Evolutionary conservation across 2,329 filamentous ascomycete species (phyloP), one percentile per base, ranked within the genome.

Genomic region (Hymenoscyphus fructigenus): DNA sequence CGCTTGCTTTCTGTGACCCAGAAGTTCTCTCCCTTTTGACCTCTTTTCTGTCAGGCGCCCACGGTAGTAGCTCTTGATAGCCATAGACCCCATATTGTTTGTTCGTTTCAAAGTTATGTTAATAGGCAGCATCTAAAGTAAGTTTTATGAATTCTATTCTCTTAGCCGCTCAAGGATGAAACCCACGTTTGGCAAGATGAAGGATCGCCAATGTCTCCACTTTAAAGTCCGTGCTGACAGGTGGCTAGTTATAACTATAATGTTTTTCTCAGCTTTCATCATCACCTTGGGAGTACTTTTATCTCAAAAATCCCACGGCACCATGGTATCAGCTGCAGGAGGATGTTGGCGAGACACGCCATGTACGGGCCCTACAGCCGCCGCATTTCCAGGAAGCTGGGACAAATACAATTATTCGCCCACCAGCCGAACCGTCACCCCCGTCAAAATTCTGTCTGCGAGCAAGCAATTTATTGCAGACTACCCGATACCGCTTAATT

Each of bases 341-440:
- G 55, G 58, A 17, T 88, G 85, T 72, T 88, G 85, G 85, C 78
- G 82, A 65, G 73, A 85, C 62, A 83, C 82, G 1, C 73, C 78
- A 23, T 89, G 86, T 71, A 82, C 78, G 23, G 81, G 81, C 2
- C 80, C 83, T 3, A 73, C 73, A 10, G 73, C 80, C 5, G 73
- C 82, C 6, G 79, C 85, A 0, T 88, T 88, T 66, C 78, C 80
- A 1, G 86, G 86, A 36, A 75, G 76, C 17, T 88, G 86, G 86
- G 82, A 88, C 36, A 73, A 78, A 0, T 83, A 85, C 69, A 88
- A 85, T 59, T 86, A 81, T 68, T 82, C 85, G 1, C 85, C 85
- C 0, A 63, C 76, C 5, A 83, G 83, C 2, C 78, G 86, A 41
- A 83, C 74, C 4, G 79, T 86, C 2, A 70, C 73, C 3, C 85